Evolutionary conservation across 257 asterid genomes (phyloP), one percentile per base, ranked within the genome.

Genomic region (Fraxinus americana): DNA sequence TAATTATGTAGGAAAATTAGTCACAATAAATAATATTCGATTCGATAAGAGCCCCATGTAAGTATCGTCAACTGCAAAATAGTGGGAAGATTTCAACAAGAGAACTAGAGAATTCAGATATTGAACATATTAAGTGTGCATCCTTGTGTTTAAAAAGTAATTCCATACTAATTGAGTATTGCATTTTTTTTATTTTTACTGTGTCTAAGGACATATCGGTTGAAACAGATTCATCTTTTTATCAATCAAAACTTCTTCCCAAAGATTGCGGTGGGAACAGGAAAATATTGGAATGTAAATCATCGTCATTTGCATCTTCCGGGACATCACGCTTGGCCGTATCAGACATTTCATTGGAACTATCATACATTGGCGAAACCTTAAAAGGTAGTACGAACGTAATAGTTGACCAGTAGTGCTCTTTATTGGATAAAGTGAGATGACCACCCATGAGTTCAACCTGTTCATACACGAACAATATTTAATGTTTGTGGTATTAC

Each of bases 401-500:
- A 75, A 94, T 92, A 74, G 92, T 94, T 2, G 97, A 92, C 7
- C 97, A 97, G 13, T 81, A 76, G 74, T 88, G 86, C 75, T 90
- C 98, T 67, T 80, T 85, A 79, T 97, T 92, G 6, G 89, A 85
- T 30, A 94, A 97, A 0, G 97, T 87, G 34, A 94, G 90, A 73
- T 83, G 88, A 78, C 97, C 98, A 21, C 98, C 98, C 98, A 94
- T 94, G 76, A 94, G 98, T 86, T 92, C 98, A 82, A 91, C 98
- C 97, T 92, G 86, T 80, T 66, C 76, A 72, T 74, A 34, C 8
- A 54, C 21, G 59, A 34, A 76, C 73, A 74, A 3, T 19, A 48
- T 13, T 11, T 13, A 48, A 3, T 48, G 16, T 13, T 11, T 48
- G 57, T 48, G 57, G 9, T 19, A 48, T 13, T 48, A 48, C 57